Base-by-base conservation (phyloP, 2,329 filamentous ascomycete genomes). In the Colletotrichum plurivorum region DNA sequence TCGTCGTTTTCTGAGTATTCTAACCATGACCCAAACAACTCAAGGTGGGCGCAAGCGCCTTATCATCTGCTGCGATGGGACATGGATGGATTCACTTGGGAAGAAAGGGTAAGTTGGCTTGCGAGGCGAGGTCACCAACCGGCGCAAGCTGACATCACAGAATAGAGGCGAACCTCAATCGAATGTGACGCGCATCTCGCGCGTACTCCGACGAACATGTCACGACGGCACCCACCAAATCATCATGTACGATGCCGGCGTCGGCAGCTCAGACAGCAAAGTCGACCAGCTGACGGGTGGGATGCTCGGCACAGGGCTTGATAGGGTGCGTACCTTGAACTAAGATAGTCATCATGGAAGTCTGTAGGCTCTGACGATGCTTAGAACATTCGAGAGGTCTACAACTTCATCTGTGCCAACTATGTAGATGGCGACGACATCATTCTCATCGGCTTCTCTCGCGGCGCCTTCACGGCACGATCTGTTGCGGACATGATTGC, bases 381-480 rank as follows among this genome's bases (percentile, higher is more conserved):
- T 8, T 72, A 91, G 80, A 77, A 80, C 63, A 84, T 91, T 59
- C 84, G 88, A 10, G 89, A 90, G 76, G 86, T 88, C 1, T 92
- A 91, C 73, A 82, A 85, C 4, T 91, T 90, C 73, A 79, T 91
- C 1, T 89, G 87, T 62, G 84, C 86, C 73, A 91, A 91, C 77
- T 90, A 90, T 72, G 81, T 83, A 55, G 83, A 84, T 61, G 86
- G 87, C 2, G 88, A 90, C 70, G 84, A 89, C 67, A 87, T 89
- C 58, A 77, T 88, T 51, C 80, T 89, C n/a, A 76, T 88, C 20
- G 87, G 87, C 3, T 89, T 88, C 79, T 89, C 87, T 1, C 82
- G 87, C n/a, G 87, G 87, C 2, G 87, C 87, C 4, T 89, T 89
- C 71, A 89, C 87, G 0, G 85, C 83, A 3, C 82, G 87, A 13